Evolutionary conservation across 2,329 filamentous ascomycete species (phyloP), one percentile per base, ranked within the genome.

Genomic region (Aspergillus cejpii): DNA sequence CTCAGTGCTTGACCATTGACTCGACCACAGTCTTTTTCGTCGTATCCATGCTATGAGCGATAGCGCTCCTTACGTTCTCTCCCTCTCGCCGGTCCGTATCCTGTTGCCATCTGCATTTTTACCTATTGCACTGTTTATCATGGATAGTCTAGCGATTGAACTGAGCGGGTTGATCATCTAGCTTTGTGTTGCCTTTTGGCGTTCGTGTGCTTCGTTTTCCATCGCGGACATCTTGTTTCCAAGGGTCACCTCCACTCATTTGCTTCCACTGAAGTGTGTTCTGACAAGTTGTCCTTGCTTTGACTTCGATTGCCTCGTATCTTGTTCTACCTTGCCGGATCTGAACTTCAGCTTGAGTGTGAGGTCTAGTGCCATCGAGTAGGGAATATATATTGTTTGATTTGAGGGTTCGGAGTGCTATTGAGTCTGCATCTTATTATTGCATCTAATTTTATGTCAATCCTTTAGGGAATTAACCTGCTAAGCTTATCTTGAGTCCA

Each of bases 121-220:
- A 47, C 41, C 37, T 43, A 43, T 41, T 48, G 42, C 49, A 47
- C 53, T 47, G 41, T 53, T 58, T 50, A 48, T 56, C 46, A 56
- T 57, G 56, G 53, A 57, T 54, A 56, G 50, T 59, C 49, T 58
- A 61, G 58, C 58, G 58, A 58, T 56, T 55, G 53, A 59, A 54
- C 45, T 59, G 49, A 59, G 55, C 56, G 58, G 55, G 51, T 57
- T 56, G 56, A 51, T 50, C 49, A 49, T 49, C 44, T 55, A 37
- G 37, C 49, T 46, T 39, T 36, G 38, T 45, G 41, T 41, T 49
- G 40, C 43, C 50, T 49, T 52, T 53, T 57, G 57, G 55, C 49
- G 51, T 57, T 52, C 36, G 26, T 47, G 47, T 33, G 44, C 36
- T 43, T 41, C 31, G 7, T 34, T 34, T 34, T 19, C 15, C 17